Conservation (phyloP, 805 yeast species). For the Cyberlindnera xishuangbannaensis region DNA sequence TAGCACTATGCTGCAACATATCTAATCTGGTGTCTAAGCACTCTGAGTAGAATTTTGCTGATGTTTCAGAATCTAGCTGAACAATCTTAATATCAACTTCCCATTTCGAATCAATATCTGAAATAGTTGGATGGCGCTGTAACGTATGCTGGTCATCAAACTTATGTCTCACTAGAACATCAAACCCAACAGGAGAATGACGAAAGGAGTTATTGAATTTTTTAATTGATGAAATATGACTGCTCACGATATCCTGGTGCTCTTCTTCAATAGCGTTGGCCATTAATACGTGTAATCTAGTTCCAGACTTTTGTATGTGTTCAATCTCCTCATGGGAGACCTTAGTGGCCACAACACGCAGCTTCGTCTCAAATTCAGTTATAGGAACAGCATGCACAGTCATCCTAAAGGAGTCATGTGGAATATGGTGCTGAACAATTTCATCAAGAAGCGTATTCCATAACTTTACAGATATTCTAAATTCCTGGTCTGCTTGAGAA, state of each 20-base stretch:
- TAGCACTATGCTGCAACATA: conserved; percentile 22
- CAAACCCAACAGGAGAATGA: conserved; percentile 32
- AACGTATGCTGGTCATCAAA: conserved; percentile 28
- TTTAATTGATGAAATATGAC: conserved; percentile 18
- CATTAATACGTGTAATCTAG: conserved; percentile 12
- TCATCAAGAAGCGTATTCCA: conserved; percentile 41
- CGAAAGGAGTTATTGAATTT: conserved; percentile 18
- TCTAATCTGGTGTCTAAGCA: conserved; percentile 24
- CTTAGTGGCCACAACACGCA: conserved; percentile 31
- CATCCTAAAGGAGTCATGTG: conserved; percentile 34
- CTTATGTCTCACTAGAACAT: conserved; percentile 30
- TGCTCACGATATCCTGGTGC: conserved; percentile 9
- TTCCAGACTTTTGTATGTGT: conserved; percentile 15
- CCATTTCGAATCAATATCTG: conserved; percentile 29
- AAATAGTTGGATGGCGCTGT: conserved; percentile 21
- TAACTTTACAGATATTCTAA: conserved; percentile 50
- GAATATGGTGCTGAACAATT: conserved; percentile 28
- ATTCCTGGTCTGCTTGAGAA: conserved; percentile 60
- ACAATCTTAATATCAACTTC: conserved; percentile 25
- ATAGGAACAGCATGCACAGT: conserved; percentile 19
- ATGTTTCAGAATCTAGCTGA: conserved; percentile 17
- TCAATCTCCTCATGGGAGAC: conserved; percentile 26
- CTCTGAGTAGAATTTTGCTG: conserved; percentile 18
- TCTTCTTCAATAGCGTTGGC: conserved; percentile 6
- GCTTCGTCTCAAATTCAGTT: conserved; percentile 21